phyloP scores from a whole-genome alignment of 805 yeast genomes.

The Ogataea trehaloabstinens region DNA sequence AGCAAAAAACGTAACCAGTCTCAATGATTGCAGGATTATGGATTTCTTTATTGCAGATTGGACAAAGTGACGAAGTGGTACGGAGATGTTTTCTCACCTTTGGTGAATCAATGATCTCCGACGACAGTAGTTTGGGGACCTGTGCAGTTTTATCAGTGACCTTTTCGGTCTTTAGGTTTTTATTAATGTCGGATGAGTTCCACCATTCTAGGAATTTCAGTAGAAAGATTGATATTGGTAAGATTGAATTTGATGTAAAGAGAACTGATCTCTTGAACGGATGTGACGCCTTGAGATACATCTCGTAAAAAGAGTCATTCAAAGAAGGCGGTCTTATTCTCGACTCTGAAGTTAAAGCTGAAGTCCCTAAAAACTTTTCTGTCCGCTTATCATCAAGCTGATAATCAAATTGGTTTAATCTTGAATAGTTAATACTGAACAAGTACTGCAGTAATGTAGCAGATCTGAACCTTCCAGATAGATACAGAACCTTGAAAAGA shows the following conservation, averaged over 20 bases:
- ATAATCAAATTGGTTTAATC: constrained; percentile 54
- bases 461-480: constrained; percentile 64
- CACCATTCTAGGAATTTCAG: constrained; percentile 93
- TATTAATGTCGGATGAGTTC: constrained; percentile 70
- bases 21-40: constrained; percentile 84
- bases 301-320: constrained; percentile 32
- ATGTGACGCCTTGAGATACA: constrained; percentile 8
- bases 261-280: constrained; percentile 28
- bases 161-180: constrained; percentile 48
- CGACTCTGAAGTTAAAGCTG: constrained; percentile 17
- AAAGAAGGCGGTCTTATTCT: constrained; percentile 42
- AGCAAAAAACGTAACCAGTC: constrained; percentile 89
- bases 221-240: constrained; percentile 80
- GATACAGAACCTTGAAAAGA: constrained; percentile 56
- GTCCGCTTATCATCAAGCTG: constrained; percentile 33
- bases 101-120: constrained; percentile 11
- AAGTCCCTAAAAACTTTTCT: constrained; percentile 9
- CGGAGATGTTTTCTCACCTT: constrained; percentile 15
- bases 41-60: constrained; percentile 63
- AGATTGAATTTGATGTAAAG: constrained; percentile 40
- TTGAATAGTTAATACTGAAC: constrained; percentile 61
- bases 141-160: constrained; percentile 18
- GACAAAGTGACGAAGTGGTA: constrained; percentile 48
- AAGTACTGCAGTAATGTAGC: constrained; percentile 61
- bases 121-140: constrained; percentile 31